Percentiles rank a stretch among this genome's conserved stretches.
Evolutionary conservation across 2,329 filamentous ascomycete species (phyloP).

Genomic region (Colletotrichum lentis): DNA sequence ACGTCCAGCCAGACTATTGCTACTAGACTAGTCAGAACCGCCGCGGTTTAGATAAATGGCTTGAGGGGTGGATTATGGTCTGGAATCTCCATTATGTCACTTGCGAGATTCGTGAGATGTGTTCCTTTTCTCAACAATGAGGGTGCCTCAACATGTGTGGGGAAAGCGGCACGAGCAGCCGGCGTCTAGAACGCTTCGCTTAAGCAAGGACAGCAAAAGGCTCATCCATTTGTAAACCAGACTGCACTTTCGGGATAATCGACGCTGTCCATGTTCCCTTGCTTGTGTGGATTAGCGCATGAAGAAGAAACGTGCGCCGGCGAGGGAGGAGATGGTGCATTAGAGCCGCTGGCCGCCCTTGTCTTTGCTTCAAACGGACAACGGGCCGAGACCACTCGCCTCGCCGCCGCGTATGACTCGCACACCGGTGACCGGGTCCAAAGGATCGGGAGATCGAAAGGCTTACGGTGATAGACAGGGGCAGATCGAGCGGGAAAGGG

Average conservation of each 20-base stretch:
- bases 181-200: neutral
- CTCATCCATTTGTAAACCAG: neutral
- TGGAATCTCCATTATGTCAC: neutral
- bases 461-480: conserved; percentile 32
- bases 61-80: neutral
- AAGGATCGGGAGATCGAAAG: conserved; percentile 7
- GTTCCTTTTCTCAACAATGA: neutral
- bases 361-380: neutral
- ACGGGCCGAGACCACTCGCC: conserved; percentile 16
- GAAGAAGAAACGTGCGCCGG: conserved; percentile 19
- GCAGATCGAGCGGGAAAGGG: conserved; percentile 2
- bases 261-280: conserved; percentile 1
- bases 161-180: neutral
- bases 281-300: neutral
- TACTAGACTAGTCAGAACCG: no score
- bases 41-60: neutral
- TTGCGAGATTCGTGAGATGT: neutral
- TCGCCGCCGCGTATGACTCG: conserved; percentile 9
- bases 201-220: neutral
- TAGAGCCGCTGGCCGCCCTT: conserved; percentile 4
- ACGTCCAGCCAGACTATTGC: neutral
- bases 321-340: conserved; percentile 13
- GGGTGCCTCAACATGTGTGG: neutral
- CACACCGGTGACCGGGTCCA: neutral
- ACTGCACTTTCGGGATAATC: neutral